Percentiles rank a stretch among this genome's conserved stretches.
Evolutionary conservation across 1,139 yeast genomes (phyloP).

Genomic region (Yamadazyma sp.): DNA sequence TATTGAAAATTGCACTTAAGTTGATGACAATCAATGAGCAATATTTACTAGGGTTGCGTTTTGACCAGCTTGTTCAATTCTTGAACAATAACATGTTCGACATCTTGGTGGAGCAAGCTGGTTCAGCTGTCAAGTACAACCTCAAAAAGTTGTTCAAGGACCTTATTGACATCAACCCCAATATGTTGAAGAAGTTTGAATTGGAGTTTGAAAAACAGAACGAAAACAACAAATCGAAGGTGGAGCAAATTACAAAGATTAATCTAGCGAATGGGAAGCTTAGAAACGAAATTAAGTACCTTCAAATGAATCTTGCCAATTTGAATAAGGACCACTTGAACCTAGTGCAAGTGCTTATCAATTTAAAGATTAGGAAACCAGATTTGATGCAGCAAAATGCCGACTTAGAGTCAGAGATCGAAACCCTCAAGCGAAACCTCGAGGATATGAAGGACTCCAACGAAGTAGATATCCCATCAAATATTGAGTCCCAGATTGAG

Average conservation of each 20-base stretch:
- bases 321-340: conserved; percentile 74
- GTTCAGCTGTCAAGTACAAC: conserved; percentile 36
- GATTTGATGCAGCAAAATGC: conserved; percentile 74
- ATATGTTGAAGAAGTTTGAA: conserved; percentile 65
- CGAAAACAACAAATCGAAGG: conserved; percentile 64
- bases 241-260: conserved; percentile 66
- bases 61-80: conserved; percentile 73
- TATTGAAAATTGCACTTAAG: conserved; percentile 78
- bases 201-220: conserved; percentile 76
- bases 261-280: conserved; percentile 69
- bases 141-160: conserved; percentile 77
- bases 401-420: conserved; percentile 65
- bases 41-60: conserved; percentile 57
- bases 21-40: conserved; percentile 68
- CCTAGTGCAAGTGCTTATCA: conserved; percentile 44
- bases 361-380: conserved; percentile 40
- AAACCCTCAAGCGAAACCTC: conserved; percentile 53
- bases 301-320: conserved; percentile 68
- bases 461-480: conserved; percentile 28
- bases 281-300: conserved; percentile 68
- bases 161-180: conserved; percentile 76
- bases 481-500: conserved; percentile 36
- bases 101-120: conserved; percentile 54
- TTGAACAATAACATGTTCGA: conserved; percentile 79
- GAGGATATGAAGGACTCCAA: conserved; percentile 41